Evolutionary conservation across 345 rosid genomes (phyloP).

Genomic region (Eutrema japonicum): DNA sequence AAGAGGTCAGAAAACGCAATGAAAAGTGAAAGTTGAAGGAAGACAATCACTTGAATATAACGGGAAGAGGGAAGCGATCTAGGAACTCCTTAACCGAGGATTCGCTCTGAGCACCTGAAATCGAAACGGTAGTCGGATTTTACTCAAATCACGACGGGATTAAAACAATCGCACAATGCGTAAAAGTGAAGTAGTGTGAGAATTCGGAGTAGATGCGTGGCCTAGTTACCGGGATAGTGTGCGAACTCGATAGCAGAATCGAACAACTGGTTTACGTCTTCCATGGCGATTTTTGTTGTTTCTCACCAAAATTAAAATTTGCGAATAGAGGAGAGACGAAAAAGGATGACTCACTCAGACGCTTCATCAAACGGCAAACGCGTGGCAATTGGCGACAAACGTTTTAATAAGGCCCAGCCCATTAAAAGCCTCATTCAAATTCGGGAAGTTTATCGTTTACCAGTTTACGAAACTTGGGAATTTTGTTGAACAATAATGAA

Average conservation of each 20-base stretch:
- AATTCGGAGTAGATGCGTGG: not conserved
- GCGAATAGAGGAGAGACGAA: constrained; percentile 1
- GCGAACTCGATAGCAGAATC: constrained; percentile 80
- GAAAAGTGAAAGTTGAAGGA: not conserved
- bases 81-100: constrained; percentile 70
- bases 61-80: constrained; percentile 77
- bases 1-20: not conserved
- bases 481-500: too few species aligned
- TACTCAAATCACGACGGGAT: constrained; percentile 10
- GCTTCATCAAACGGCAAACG: not conserved
- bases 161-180: not conserved
- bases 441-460: too few species aligned
- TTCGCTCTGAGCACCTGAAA: constrained; percentile 68
- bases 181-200: not conserved
- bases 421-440: not conserved
- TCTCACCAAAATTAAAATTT: too few species aligned
- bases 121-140: not conserved
- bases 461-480: too few species aligned
- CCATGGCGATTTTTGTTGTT: constrained; percentile 43
- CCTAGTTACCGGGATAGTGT: constrained; percentile 57
- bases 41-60: constrained; percentile 59
- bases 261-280: constrained; percentile 65
- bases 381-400: constrained; percentile 7
- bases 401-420: not conserved
- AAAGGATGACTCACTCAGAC: constrained; percentile 1